phyloP scores from a whole-genome alignment of 2,329 filamentous ascomycete species.

The Colletotrichum sp. region DNA sequence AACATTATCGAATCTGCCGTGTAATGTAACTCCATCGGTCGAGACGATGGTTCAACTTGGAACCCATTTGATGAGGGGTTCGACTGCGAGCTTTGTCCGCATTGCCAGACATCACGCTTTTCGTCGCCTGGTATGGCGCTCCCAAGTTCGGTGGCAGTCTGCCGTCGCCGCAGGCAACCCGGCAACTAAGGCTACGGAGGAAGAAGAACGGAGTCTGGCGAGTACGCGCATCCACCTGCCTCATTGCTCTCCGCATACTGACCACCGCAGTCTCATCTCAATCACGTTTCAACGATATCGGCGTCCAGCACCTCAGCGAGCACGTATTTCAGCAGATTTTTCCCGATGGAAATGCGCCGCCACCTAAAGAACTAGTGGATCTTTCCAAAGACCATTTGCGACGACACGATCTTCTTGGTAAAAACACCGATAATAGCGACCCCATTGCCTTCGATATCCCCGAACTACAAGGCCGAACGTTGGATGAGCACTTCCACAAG shows the following conservation, averaged over 20 bases:
- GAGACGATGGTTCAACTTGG: constrained; percentile 18
- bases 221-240: constrained; percentile 36
- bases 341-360: constrained; percentile 56
- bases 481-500: constrained; percentile 94
- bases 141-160: constrained; percentile 51
- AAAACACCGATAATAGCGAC: constrained; percentile 77
- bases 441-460: constrained; percentile 91
- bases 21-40: neutral
- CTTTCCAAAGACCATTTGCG: constrained; percentile 82
- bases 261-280: constrained; percentile 50
- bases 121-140: constrained; percentile 37
- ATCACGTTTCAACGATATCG: constrained; percentile 88
- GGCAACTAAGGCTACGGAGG: constrained; percentile 10
- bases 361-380: constrained; percentile 75
- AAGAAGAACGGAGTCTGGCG: constrained; percentile 37
- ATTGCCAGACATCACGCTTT: constrained; percentile 54
- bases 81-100: constrained; percentile 53
- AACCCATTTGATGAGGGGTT: constrained; percentile 41
- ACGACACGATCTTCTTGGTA: constrained; percentile 87
- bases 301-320: constrained; percentile 89
- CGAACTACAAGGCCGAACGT: constrained; percentile 73
- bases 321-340: constrained; percentile 88
- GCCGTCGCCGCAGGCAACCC: constrained; percentile 30
- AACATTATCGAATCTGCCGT: neutral
- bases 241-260: neutral